Evolutionary conservation across 441 rosid species (phyloP).

Genomic region (Brassica balearica): DNA sequence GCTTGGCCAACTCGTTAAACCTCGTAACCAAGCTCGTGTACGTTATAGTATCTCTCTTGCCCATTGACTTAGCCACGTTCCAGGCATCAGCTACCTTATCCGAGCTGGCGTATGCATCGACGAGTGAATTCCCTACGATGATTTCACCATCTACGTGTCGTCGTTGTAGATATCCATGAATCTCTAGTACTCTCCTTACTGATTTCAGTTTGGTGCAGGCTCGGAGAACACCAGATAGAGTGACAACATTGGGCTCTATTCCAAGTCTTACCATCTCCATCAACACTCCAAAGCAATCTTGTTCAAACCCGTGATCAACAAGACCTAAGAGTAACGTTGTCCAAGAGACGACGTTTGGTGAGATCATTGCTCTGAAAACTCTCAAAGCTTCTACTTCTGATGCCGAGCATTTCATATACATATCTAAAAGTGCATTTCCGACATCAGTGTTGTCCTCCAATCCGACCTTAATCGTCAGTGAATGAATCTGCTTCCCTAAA

Average conservation of each 20-base stretch:
- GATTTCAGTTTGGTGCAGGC: slow-evolving; percentile 49
- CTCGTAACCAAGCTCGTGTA: slow-evolving; percentile 72
- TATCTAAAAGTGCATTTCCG: slow-evolving; percentile 57
- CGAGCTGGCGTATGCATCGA: slow-evolving; percentile 66
- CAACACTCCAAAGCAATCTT: slow-evolving; percentile 50
- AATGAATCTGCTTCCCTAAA: slow-evolving; percentile 59
- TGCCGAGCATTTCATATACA: slow-evolving; percentile 59
- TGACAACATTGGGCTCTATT: slow-evolving; percentile 57
- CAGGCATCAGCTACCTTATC: slow-evolving; percentile 55
- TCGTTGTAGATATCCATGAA: slow-evolving; percentile 62
- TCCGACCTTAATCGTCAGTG: slow-evolving; percentile 46
- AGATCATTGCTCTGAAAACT: slow-evolving; percentile 53
- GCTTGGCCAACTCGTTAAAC: slow-evolving; percentile 60
- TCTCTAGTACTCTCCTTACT: slow-evolving; percentile 43
- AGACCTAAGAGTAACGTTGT: slow-evolving; percentile 70
- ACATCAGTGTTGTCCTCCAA: slow-evolving; percentile 50
- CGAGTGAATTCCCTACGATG: slow-evolving; percentile 64
- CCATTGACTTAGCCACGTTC: slow-evolving; percentile 52
- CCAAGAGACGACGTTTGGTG: slow-evolving; percentile 73
- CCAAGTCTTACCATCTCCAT: slow-evolving; percentile 59
- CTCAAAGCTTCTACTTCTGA: slow-evolving; percentile 47
- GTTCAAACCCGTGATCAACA: slow-evolving; percentile 51
- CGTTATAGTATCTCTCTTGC: slow-evolving; percentile 56
- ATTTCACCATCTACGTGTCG: slow-evolving; percentile 42
- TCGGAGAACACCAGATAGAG: slow-evolving; percentile 57